These are phyloP conservation scores for Cercospora zeae-maydis DNA, from an alignment of 2,329 filamentous ascomycete species.

Conservation along the genomic window DNA sequence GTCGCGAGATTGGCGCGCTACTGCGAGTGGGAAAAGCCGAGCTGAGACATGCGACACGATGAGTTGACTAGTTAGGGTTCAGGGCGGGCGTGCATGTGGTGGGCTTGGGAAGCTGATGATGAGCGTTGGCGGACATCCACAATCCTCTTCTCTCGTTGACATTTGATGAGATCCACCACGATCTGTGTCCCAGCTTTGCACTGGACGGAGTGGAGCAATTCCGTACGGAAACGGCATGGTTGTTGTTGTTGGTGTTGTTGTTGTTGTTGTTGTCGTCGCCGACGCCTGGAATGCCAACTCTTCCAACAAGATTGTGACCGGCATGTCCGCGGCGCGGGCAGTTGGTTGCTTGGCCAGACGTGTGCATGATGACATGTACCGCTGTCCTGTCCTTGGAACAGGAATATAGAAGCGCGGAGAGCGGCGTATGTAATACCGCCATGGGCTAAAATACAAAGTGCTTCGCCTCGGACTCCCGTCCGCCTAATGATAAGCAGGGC, in stretches of 20 bases:
- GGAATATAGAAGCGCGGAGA: background rate
- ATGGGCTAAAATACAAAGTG: background rate
- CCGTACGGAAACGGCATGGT: background rate
- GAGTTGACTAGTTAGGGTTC: background rate
- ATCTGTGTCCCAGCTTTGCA: background rate
- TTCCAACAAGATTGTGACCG: slow-evolving; percentile 1
- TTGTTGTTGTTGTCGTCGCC: background rate
- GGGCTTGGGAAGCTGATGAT: background rate
- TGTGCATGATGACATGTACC: background rate
- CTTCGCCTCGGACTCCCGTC: background rate
- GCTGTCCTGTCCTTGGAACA: background rate
- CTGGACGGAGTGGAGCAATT: background rate
- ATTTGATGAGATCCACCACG: too few relatives aligned
- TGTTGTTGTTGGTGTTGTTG: background rate
- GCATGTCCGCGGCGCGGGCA: background rate
- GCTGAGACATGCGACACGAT: background rate
- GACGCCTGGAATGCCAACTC: background rate
- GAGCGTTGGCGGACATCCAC: background rate
- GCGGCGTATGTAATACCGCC: background rate
- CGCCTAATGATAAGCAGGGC: background rate
- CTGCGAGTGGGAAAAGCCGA: background rate
- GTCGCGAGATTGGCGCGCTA: slow-evolving; percentile 4
- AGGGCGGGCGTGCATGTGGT: slow-evolving; percentile 4
- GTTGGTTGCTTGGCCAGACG: background rate
- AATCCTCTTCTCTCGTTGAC: background rate